Evolutionary conservation across 2,329 filamentous ascomycete species (phyloP).

Genomic region (Fusarium verticillioides): DNA sequence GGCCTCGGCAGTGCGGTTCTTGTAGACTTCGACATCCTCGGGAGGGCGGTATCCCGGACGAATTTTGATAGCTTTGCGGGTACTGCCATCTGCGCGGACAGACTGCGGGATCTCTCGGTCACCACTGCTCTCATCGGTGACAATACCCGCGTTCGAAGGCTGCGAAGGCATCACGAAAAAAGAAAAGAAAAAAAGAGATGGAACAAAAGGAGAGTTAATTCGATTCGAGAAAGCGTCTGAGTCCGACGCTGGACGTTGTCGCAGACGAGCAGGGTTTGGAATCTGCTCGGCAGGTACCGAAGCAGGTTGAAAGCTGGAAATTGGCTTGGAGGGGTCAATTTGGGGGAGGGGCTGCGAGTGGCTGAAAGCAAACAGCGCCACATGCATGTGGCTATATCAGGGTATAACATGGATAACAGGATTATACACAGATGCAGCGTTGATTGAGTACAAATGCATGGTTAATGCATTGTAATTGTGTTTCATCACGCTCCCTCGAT

Average conservation of each 20-base stretch:
- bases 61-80: slow-evolving; percentile 94
- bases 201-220: neutral
- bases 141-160: slow-evolving; percentile 76
- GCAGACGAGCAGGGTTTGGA: slow-evolving; percentile 8
- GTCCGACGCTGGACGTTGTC: slow-evolving; percentile 5
- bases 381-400: slow-evolving; percentile 14
- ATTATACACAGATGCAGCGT: neutral
- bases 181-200: neutral
- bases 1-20: slow-evolving; percentile 86
- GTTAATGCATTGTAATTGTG: neutral
- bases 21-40: slow-evolving; percentile 96
- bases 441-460: neutral
- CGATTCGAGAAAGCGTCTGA: neutral
- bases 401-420: neutral
- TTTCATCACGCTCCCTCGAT: neutral
- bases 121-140: slow-evolving; percentile 79
- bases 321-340: slow-evolving; percentile 24
- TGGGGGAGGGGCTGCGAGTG: slow-evolving; percentile 25
- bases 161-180: slow-evolving; percentile 57
- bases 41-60: slow-evolving; percentile 92
- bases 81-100: slow-evolving; percentile 84
- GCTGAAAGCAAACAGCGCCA: slow-evolving; percentile 12
- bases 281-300: slow-evolving; percentile 34
- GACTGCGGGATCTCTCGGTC: slow-evolving; percentile 92
- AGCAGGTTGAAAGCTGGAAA: slow-evolving; percentile 15